Evolutionary conservation across 208 protist genomes (phyloP), one percentile per base, ranked within the genome.

Genomic region (Endotrypanum monterogeii): DNA sequence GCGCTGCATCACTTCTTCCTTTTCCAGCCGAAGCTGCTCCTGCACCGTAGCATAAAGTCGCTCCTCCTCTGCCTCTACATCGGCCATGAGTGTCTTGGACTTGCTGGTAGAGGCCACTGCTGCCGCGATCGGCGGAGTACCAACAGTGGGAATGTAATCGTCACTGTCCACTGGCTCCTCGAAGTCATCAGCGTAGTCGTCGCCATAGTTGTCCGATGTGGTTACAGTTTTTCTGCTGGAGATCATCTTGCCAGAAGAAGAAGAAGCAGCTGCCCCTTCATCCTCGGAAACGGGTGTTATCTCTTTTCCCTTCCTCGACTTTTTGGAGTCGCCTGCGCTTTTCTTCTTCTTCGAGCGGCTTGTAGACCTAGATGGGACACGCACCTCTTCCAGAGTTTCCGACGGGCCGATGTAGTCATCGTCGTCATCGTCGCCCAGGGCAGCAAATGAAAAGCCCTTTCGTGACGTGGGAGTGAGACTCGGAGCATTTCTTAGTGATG

Each of bases 371-470:
- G 76, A 32, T 2, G 76, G 44, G 35, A 32, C 37, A 30, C 62
- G 55, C 44, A 58, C 78, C 58, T 51, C 74, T 63, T 63, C 73
- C 69, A 75, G 67, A 50, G 48, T 58, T 52, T 56, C 75, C 70
- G 72, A 66, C 18, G 82, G 57, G 0, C 73, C 78, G 30, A 87
- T 88, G 67, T 85, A 84, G 55, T 91, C 82, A 56, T 94, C 86
- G 23, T 89, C 84, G 67, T 93, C 76, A 52, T 82, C 78, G 67
- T 93, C 76, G 50, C 80, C 78, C n/a, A 70, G 3, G 32, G 66
- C 35, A 8, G 44, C 32, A 55, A 76, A 76, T 46, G 79, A 80
- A 32, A 79, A 80, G 16, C 70, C 74, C 46, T 81, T 81, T n/a
- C 48, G 66, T 30, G 76, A 58, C 67, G 63, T 81, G 61, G 25